Evolutionary conservation across 805 yeast species (phyloP).

Genomic region (Ogataea glucozyma): DNA sequence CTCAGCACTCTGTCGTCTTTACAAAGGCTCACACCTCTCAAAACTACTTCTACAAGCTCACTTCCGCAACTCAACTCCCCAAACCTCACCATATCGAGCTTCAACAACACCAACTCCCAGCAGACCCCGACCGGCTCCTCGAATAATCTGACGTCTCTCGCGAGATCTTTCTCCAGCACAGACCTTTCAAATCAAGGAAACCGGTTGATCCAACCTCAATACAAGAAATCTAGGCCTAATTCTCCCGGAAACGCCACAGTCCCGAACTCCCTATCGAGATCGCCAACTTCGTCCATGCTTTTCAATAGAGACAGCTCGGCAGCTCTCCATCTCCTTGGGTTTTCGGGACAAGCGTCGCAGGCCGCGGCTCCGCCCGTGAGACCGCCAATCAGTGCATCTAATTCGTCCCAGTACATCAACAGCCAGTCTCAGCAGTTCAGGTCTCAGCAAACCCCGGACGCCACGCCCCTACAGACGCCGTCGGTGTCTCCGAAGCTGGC

Average conservation of each 20-base stretch:
- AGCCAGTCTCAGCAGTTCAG: conserved; percentile 6
- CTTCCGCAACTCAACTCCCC: conserved; percentile 15
- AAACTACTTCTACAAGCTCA: conserved; percentile 20
- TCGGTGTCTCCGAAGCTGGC: conserved; percentile 38
- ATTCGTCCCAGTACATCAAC: conserved; percentile 3
- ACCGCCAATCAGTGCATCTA: conserved; percentile 5
- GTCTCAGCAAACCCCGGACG: conserved; percentile 31
- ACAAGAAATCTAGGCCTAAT: conserved; percentile 52
- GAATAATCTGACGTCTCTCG: conserved; percentile 16
- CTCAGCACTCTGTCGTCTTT: conserved; percentile 43
- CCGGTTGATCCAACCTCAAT: conserved; percentile 36
- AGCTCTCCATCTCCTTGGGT: conserved; percentile 33
- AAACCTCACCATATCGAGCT: conserved; percentile 10
- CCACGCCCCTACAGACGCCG: conserved; percentile 39
- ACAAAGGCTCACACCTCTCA: conserved; percentile 47
- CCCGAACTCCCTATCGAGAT: conserved; percentile 19
- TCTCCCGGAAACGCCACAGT: conserved; percentile 40
- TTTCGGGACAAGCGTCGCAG: conserved; percentile 19
- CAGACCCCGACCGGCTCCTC: conserved; percentile 11
- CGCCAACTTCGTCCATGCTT: conserved; percentile 28
- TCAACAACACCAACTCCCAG: conserved; percentile 12
- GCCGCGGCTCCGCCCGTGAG: conserved; percentile 9
- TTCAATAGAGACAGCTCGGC: conserved; percentile 31
- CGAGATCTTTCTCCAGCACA: conserved; percentile 41
- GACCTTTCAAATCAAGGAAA: conserved; percentile 34